Conservation (phyloP, 805 yeast species). For the Suhomyces sp. region DNA sequence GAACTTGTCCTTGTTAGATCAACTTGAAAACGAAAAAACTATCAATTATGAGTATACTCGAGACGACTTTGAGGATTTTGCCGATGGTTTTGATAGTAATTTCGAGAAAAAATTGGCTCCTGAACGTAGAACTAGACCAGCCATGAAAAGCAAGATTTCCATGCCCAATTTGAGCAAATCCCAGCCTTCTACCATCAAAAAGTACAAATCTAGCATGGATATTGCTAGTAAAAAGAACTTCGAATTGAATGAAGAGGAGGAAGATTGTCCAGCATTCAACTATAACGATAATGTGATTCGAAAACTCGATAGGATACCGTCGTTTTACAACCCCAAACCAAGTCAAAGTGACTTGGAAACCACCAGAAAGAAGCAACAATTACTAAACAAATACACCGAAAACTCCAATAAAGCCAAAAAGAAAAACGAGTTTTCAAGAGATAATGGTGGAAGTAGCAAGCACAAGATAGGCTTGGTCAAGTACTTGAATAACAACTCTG, state of each 20-base stretch:
- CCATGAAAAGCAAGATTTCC: slow-evolving; percentile 13
- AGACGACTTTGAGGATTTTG: slow-evolving; percentile 37
- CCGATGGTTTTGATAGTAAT: slow-evolving; percentile 32
- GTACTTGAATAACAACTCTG: slow-evolving; percentile 22
- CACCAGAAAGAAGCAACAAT: slow-evolving; percentile 19
- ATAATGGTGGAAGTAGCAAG: background rate
- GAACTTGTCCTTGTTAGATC: slow-evolving; percentile 16
- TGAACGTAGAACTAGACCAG: background rate
- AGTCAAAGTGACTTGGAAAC: background rate
- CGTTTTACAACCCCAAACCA: slow-evolving; percentile 26
- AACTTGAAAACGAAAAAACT: slow-evolving; percentile 31
- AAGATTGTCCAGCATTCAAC: slow-evolving; percentile 24
- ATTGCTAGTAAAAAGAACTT: slow-evolving; percentile 12
- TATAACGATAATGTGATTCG: slow-evolving; percentile 32
- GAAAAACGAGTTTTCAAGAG: background rate
- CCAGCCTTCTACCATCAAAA: slow-evolving; percentile 14
- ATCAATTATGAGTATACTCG: slow-evolving; percentile 34
- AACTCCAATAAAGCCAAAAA: slow-evolving; percentile 1
- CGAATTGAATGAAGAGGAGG: slow-evolving; percentile 9
- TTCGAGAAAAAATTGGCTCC: slow-evolving; percentile 6
- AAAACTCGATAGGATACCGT: slow-evolving; percentile 41
- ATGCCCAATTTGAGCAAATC: slow-evolving; percentile 18
- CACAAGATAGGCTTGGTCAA: slow-evolving; percentile 29
- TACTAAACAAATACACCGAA: slow-evolving; percentile 27
- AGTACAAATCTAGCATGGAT: slow-evolving; percentile 35